These are phyloP conservation scores for Rhododendron henanense DNA, from an alignment of 148 eudicot species.

Conservation along the genomic window DNA sequence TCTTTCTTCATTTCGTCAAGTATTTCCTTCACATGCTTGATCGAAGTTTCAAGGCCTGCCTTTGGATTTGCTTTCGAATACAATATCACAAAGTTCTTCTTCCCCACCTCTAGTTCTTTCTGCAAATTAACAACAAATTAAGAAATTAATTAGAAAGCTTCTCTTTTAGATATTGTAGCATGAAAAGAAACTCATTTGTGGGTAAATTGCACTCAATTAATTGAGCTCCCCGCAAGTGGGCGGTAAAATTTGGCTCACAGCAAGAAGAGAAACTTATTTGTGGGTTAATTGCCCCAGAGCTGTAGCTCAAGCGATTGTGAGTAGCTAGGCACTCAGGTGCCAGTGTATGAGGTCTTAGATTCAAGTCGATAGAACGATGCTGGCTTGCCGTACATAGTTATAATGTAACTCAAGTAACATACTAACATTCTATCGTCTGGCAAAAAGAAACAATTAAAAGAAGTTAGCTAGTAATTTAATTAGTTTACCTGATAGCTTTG, in stretches of 20 bases:
- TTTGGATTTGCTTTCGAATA: slow-evolving; percentile 29
- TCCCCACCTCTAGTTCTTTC: slow-evolving; percentile 42
- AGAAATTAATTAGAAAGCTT: not conserved
- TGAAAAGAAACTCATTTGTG: not conserved
- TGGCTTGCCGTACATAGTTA: no score
- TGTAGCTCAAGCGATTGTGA: no score
- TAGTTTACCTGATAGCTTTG: slow-evolving; percentile 43
- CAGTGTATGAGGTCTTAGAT: no score
- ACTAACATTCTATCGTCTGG: not conserved
- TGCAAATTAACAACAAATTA: slow-evolving; percentile 6
- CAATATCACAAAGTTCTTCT: slow-evolving; percentile 30
- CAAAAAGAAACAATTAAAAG: not conserved
- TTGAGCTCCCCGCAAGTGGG: no score
- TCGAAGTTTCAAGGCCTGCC: slow-evolving; percentile 22
- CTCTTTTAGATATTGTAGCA: not conserved
- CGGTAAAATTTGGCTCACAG: no score
- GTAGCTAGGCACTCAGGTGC: no score
- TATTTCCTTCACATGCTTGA: slow-evolving; percentile 22
- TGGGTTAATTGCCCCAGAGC: no score
- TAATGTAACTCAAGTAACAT: not conserved
- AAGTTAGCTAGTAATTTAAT: not conserved
- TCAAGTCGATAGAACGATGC: no score
- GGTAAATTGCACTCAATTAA: no score
- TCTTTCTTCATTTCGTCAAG: slow-evolving; percentile 25
- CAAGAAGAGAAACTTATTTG: no score